Evolutionary conservation across 805 yeast species (phyloP).

Genomic region (Sugiyamaella valdiviana): DNA sequence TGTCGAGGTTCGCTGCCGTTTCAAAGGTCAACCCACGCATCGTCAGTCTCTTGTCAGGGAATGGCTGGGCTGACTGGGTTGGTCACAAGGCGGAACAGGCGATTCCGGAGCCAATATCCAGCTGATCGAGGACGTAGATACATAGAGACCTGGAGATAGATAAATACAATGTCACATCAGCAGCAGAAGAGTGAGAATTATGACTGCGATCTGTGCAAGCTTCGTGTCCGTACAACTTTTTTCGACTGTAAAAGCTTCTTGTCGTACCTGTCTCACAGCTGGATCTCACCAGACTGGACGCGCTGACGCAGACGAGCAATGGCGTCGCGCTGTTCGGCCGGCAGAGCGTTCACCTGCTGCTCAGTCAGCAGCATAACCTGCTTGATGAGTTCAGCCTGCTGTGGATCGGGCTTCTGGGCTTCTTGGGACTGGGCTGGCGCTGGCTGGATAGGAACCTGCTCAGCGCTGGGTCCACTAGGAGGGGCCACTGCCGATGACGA

Average conservation of each 20-base stretch:
- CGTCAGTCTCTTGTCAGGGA: not conserved
- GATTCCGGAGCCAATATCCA: too few species aligned
- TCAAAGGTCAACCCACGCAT: not conserved
- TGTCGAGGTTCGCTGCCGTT: not conserved
- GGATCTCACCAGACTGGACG: conserved; percentile 25
- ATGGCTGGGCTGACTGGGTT: too few species aligned
- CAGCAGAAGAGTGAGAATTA: too few species aligned
- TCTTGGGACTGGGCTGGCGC: conserved; percentile 6
- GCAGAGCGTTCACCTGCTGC: conserved; percentile 43
- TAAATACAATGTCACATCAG: too few species aligned
- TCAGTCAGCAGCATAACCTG: conserved; percentile 50
- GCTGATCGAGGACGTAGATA: too few species aligned
- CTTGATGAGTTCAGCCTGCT: conserved; percentile 43
- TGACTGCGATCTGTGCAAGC: too few species aligned
- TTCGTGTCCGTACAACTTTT: not conserved
- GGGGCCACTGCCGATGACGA: conserved; percentile 1
- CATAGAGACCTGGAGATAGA: too few species aligned
- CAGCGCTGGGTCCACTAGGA: conserved; percentile 1
- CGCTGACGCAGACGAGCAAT: conserved; percentile 24
- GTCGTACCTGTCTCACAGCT: conserved; percentile 2
- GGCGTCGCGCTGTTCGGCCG: conserved; percentile 46
- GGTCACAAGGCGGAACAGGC: too few species aligned
- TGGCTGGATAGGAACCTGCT: not conserved
- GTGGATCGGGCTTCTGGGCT: conserved; percentile 28
- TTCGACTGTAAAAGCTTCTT: not conserved